Base-by-base conservation (phyloP, 139 green algal species). In the Deuterostichococcus epilithicus region DNA sequence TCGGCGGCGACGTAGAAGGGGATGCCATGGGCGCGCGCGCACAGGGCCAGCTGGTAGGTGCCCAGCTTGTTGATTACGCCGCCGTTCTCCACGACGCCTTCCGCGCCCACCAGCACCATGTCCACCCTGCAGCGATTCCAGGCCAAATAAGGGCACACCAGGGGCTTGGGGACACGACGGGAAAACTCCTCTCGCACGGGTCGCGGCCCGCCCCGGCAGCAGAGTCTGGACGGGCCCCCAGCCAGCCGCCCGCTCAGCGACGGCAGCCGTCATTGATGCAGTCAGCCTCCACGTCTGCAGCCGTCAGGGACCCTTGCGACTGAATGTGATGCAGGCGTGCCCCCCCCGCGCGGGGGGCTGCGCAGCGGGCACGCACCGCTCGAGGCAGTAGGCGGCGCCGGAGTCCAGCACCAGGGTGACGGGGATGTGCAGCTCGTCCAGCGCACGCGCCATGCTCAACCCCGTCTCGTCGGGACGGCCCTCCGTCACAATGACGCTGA, bases 1-100 rank as follows among this genome's bases (percentile, higher is more conserved):
- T 99, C 95, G 35, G 93, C 92, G 5, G 95, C 94, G 15, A 97
- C 93, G 75, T 98, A 98, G 32, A 98, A 88, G 18, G 95, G 95
- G 74, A 94, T 95, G 63, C 86, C 87, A 45, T 92, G 84, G 30
- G 88, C 90, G 70, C 92, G 86, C 22, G 94, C 92, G 10, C 84
- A 82, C n/a, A 95, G 66, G 23, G 90, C 82, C 22, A 92, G 80
- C 52, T 89, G 81, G 72, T 88, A 86, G 5, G 86, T 90, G 47
- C 91, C 91, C 59, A 98, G 86, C 85, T 97, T 97, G 89, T 97
- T 98, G 83, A 99, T 93, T 32, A 98, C 81, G 26, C 95, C 95
- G 20, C 95, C 95, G 67, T 91, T 98, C 83, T 98, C 95, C 68
- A 97, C 94, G 67, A 99, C 93, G 2, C 88, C 95, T 80, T 98